Evolutionary conservation across 2,329 filamentous ascomycete species (phyloP), one percentile per base, ranked within the genome.

Genomic region (Clarireedia paspali): DNA sequence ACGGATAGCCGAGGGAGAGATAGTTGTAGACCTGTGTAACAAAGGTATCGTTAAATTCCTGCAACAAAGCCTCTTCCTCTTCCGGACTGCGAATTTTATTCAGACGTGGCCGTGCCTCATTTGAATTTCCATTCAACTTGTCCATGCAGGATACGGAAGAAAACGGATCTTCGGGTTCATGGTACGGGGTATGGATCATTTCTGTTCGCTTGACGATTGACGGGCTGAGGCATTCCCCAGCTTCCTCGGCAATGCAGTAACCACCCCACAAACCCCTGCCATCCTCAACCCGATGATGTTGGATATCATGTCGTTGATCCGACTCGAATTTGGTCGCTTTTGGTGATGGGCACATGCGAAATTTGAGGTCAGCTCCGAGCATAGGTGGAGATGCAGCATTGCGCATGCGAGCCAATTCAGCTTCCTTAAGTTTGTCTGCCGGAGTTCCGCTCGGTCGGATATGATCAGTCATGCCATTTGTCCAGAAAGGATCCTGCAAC

Each of bases 11-110:
- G 5, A 97, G 79, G 0, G 90, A 95, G 15, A 97, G 78, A 71
- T 97, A 97, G 71, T 97, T 96, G 78, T 95, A 97, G 6, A 97
- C 91, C 71, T 97, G 92, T 0, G 91, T 96, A 55, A 96, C 83
- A 69, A 96, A 96, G 3, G 77, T 77, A 68, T 96, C 89, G 59
- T 85, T 78, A 66, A 94, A 95, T 70, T 96, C 91, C 34, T 73
- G 69, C 27, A 77, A 72, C 44, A 83, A 76, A 10, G 57, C 60
- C 24, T 65, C 64, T 46, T 68, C 63, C 3, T 53, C 47, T 53
- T 68, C 68, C 2, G 60, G 55, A 24, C 56, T 65, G 2, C 55
- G 56, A 26, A 63, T 58, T 56, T 68, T 64, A 38, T 67, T 60
- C 9, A 68, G 45, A 17, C 66, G 45, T 1, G 56, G 56, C 49